Evolutionary conservation across 345 rosid genomes (phyloP).

Genomic region (Euclidium syriacum): DNA sequence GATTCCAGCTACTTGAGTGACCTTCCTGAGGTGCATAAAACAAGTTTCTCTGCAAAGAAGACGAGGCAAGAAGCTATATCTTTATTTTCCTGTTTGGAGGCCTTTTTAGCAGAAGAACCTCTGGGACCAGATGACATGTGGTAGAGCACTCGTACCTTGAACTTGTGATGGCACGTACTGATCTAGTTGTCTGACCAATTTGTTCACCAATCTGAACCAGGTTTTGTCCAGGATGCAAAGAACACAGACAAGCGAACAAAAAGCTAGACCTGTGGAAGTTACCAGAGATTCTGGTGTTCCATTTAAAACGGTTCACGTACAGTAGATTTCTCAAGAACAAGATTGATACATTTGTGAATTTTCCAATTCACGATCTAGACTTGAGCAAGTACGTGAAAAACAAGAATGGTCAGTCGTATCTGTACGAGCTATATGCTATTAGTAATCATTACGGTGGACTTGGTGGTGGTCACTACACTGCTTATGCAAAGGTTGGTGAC

Average conservation of each 20-base stretch:
- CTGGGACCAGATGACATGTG: conserved; percentile 98
- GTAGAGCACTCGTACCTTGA: conserved; percentile 34
- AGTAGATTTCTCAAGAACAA: conserved; percentile 92
- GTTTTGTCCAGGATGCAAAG: conserved; percentile 95
- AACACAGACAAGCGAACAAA: conserved; percentile 93
- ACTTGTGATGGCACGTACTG: not conserved
- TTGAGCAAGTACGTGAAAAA: conserved; percentile 69
- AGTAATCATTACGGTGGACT: conserved; percentile 98
- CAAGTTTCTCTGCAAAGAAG: conserved; percentile 70
- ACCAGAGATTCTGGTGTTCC: conserved; percentile 93
- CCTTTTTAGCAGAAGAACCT: conserved; percentile 93
- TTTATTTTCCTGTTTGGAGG: conserved; percentile 90
- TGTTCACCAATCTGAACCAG: conserved; percentile 35
- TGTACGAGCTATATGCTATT: conserved; percentile 80
- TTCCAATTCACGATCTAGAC: conserved; percentile 82
- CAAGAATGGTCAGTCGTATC: conserved; percentile 52
- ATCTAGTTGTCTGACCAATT: conserved; percentile 1
- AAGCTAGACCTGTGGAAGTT: conserved; percentile 91
- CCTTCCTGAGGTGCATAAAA: conserved; percentile 81
- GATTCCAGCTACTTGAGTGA: conserved; percentile 74
- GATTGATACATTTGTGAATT: conserved; percentile 83
- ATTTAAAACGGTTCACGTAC: conserved; percentile 85
- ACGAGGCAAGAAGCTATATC: conserved; percentile 90
- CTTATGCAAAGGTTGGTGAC: conserved; percentile 76
- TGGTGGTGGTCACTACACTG: conserved; percentile 98